Conservation (phyloP, 2,329 filamentous ascomycete species). For the Aureobasidium sp. region DNA sequence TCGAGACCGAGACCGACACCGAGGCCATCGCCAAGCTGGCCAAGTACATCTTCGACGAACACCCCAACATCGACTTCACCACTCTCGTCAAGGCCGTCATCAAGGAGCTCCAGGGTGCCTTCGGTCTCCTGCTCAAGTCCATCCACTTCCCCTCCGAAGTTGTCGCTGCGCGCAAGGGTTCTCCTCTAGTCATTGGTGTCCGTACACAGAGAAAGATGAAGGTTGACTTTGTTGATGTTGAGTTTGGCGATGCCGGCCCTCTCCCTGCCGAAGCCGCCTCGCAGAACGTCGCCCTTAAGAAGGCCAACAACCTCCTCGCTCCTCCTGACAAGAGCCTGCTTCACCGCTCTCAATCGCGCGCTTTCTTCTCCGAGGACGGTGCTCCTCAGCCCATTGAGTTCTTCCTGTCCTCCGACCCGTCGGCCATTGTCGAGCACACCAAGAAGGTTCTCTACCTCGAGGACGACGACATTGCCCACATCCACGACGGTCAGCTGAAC, state of each 20-base stretch:
- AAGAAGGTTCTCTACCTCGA: constrained; percentile 99
- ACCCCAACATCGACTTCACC: constrained; percentile 92
- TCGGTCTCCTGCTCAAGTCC: constrained; percentile 95
- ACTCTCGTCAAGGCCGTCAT: constrained; percentile 96
- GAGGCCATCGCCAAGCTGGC: constrained; percentile 98
- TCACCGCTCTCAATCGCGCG: constrained; percentile 95
- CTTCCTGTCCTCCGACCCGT: constrained; percentile 97
- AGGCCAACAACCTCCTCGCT: constrained; percentile 61
- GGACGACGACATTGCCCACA: constrained; percentile 99
- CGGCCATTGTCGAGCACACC: constrained; percentile 97
- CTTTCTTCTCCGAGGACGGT: constrained; percentile 97
- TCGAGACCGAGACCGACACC: constrained; percentile 98
- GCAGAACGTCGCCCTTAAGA: constrained; percentile 95
- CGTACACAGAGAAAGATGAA: constrained; percentile 99
- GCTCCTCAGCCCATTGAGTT: constrained; percentile 98
- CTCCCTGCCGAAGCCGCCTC: constrained; percentile 90
- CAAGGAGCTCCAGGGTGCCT: constrained; percentile 95
- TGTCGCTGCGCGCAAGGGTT: constrained; percentile 96
- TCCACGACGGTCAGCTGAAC: constrained; percentile 97
- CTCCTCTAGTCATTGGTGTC: constrained; percentile 93
- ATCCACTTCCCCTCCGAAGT: constrained; percentile 98
- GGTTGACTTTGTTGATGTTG: constrained; percentile 99
- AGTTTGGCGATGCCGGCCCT: constrained; percentile 83
- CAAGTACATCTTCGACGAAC: constrained; percentile 95
- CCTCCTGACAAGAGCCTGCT: constrained; percentile 96